Conservation (phyloP, 1,139 yeast genomes). For the Protomyces inundatus region DNA sequence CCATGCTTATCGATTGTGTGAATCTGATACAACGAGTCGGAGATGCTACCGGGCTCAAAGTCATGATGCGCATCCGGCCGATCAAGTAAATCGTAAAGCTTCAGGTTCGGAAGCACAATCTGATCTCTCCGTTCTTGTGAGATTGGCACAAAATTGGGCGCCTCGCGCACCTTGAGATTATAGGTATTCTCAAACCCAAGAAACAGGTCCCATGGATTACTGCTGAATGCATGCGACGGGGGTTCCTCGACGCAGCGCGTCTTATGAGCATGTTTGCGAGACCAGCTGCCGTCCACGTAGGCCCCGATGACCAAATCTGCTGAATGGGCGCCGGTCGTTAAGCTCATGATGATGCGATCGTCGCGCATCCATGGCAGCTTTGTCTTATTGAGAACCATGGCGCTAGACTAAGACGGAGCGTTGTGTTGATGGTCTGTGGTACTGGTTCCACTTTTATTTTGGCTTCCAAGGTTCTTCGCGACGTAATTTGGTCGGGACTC, state of each 20-base stretch:
- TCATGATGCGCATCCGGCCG: conserved; percentile 17
- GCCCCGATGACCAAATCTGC: conserved; percentile 17
- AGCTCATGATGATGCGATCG: conserved; percentile 19
- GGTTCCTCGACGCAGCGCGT: conserved; percentile 1
- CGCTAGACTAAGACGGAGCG: not conserved
- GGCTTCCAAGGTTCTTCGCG: too few species aligned
- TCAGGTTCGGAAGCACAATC: conserved; percentile 3
- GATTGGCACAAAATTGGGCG: conserved; percentile 3
- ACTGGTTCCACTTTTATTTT: too few species aligned
- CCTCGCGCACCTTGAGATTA: conserved; percentile 12
- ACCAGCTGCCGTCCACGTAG: conserved; percentile 7
- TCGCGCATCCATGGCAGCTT: conserved; percentile 26
- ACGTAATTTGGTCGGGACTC: too few species aligned
- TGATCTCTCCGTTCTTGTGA: not conserved
- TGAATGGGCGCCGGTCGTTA: conserved; percentile 17
- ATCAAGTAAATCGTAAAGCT: not conserved
- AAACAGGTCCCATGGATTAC: conserved; percentile 9
- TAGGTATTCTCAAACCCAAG: conserved; percentile 19
- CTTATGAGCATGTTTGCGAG: conserved; percentile 6
- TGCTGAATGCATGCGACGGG: conserved; percentile 8
- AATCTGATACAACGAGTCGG: conserved; percentile 20
- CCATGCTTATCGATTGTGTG: conserved; percentile 14
- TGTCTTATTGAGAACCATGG: conserved; percentile 22
- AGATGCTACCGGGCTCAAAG: conserved; percentile 10
- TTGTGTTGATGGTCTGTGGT: not conserved